Conservation (phyloP, 148 eudicot species). For the Rheum nobile region DNA sequence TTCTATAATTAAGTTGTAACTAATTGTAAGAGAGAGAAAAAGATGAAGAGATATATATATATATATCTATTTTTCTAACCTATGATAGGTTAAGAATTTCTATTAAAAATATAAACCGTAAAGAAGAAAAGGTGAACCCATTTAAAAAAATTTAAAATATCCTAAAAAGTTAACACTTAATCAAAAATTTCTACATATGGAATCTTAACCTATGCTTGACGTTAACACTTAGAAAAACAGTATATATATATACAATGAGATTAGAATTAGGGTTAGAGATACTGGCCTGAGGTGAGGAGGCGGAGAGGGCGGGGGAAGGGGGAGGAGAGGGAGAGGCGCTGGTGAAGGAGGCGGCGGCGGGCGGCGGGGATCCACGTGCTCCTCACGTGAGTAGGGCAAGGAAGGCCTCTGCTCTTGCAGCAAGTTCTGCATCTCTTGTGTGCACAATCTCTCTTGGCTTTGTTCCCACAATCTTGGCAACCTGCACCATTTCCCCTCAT, state of each 20-base stretch:
- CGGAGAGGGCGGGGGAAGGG: constrained; percentile 1
- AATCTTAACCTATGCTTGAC: no score
- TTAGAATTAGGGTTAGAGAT: not conserved
- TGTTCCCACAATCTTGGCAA: constrained; percentile 74
- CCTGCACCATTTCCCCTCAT: not conserved
- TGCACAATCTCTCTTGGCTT: constrained; percentile 56
- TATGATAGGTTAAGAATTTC: no score
- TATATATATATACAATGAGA: not conserved
- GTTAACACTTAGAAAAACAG: constrained; percentile 9
- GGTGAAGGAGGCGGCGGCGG: constrained; percentile 32
- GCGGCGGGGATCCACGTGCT: constrained; percentile 77
- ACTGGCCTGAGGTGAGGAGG: not conserved
- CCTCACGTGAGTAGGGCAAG: constrained; percentile 60
- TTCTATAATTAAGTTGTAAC: no score
- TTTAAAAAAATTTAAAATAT: no score
- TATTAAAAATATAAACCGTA: no score
- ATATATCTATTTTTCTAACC: no score
- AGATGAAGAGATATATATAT: no score
- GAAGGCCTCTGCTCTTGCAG: constrained; percentile 55
- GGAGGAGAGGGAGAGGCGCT: constrained; percentile 15
- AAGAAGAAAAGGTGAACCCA: no score
- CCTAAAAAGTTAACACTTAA: no score
- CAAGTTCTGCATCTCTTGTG: constrained; percentile 58
- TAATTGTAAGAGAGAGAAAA: no score
- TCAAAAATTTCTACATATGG: no score